phyloP scores from a whole-genome alignment of 2,329 filamentous ascomycete genomes.

The Tolypocladium paradoxum region DNA sequence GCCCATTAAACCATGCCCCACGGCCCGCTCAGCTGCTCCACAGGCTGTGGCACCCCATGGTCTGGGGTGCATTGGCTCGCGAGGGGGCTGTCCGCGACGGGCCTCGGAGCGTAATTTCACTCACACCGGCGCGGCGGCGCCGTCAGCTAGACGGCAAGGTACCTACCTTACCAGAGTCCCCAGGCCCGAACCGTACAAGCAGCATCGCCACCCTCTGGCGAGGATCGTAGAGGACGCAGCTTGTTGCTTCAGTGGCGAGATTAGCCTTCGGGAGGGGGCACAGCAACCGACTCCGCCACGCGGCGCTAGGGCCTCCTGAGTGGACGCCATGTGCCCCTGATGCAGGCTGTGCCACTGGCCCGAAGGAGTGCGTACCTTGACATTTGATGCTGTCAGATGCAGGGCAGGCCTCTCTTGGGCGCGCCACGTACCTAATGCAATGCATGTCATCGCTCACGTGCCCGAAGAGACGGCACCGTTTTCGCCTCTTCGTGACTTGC shows the following conservation, averaged over 20 bases:
- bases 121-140: too few relatives aligned
- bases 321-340: background rate
- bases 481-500: too few relatives aligned
- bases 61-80: slow-evolving; percentile 16
- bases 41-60: too few relatives aligned
- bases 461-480: background rate
- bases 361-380: too few relatives aligned
- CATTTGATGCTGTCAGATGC: too few relatives aligned
- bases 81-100: background rate
- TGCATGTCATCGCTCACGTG: background rate
- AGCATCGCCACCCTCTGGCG: background rate
- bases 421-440: background rate
- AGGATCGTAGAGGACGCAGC: background rate
- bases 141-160: background rate
- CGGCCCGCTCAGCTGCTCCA: too few relatives aligned
- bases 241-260: background rate
- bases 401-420: too few relatives aligned
- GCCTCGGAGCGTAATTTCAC: background rate
- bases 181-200: background rate
- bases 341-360: background rate
- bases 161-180: too few relatives aligned
- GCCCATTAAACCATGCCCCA: too few relatives aligned
- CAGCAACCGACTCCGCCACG: background rate
- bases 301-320: background rate
- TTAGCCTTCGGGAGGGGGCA: background rate